Percentiles rank a stretch among this genome's conserved stretches.
Conservation (phyloP, 2,329 filamentous ascomycete species). For the Talaromyces albobiverticillius region DNA sequence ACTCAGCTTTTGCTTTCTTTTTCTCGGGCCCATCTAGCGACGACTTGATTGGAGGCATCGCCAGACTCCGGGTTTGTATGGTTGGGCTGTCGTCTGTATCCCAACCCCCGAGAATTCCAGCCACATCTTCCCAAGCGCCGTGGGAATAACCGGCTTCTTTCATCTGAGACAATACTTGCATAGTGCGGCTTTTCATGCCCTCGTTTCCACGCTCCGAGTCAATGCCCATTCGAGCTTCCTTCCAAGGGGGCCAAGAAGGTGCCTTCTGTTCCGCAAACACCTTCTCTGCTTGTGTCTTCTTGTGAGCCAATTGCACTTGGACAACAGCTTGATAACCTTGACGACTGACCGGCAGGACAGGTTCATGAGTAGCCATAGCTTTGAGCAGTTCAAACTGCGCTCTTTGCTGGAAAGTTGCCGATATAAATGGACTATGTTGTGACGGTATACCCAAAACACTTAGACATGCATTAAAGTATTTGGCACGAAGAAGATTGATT, state of each 20-base stretch:
- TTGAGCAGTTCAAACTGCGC: slow-evolving; percentile 57
- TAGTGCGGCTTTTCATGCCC: slow-evolving; percentile 57
- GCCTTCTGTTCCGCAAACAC: slow-evolving; percentile 60
- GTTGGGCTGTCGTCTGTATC: slow-evolving; percentile 62
- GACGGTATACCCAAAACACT: slow-evolving; percentile 49
- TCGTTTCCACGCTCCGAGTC: slow-evolving; percentile 57
- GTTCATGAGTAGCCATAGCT: slow-evolving; percentile 55
- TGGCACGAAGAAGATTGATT: slow-evolving; percentile 31
- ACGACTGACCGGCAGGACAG: slow-evolving; percentile 55
- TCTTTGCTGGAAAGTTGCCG: slow-evolving; percentile 50
- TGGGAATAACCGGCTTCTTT: slow-evolving; percentile 57
- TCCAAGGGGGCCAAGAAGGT: slow-evolving; percentile 64
- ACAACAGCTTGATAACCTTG: slow-evolving; percentile 57
- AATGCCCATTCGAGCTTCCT: slow-evolving; percentile 59
- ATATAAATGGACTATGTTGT: slow-evolving; percentile 48
- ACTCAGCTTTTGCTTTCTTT: slow-evolving; percentile 18
- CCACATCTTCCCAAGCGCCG: slow-evolving; percentile 52
- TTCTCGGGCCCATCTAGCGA: slow-evolving; percentile 14
- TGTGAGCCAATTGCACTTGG: slow-evolving; percentile 56
- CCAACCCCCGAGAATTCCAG: slow-evolving; percentile 58
- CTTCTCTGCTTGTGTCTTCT: slow-evolving; percentile 54
- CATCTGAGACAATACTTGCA: slow-evolving; percentile 55
- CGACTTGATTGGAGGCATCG: slow-evolving; percentile 27
- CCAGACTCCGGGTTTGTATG: slow-evolving; percentile 55
- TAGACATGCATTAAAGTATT: slow-evolving; percentile 50